A percentile compares a stretch with the other conserved stretches of the same genome.
These are phyloP conservation scores for Saturnispora hagleri DNA, from an alignment of 805 yeast species.

Conservation along the genomic window DNA sequence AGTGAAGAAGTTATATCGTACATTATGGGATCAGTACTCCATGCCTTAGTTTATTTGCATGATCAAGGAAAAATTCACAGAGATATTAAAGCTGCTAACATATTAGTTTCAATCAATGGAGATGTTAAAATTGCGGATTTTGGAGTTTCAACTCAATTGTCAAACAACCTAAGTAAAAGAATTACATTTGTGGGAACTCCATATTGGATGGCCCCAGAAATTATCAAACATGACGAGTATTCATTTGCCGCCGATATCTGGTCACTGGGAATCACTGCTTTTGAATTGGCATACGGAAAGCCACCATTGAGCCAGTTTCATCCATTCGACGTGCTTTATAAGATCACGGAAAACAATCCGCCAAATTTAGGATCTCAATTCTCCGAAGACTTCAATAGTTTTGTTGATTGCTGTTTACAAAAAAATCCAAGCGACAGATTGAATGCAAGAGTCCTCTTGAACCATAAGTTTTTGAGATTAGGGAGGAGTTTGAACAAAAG, in stretches of 20 bases:
- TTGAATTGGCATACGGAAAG: slow-evolving; percentile 60
- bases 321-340: slow-evolving; percentile 47
- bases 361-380: slow-evolving; percentile 33
- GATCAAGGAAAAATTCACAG: slow-evolving; percentile 74
- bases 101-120: slow-evolving; percentile 59
- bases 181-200: slow-evolving; percentile 54
- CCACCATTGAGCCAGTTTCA: slow-evolving; percentile 56
- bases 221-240: slow-evolving; percentile 43
- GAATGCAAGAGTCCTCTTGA: slow-evolving; percentile 49
- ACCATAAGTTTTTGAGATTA: slow-evolving; percentile 49
- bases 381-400: slow-evolving; percentile 46
- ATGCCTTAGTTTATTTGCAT: slow-evolving; percentile 61
- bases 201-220: slow-evolving; percentile 58
- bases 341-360: slow-evolving; percentile 40
- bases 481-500: slow-evolving; percentile 29
- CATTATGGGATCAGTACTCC: slow-evolving; percentile 45
- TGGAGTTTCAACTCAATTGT: slow-evolving; percentile 81
- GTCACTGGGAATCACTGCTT: slow-evolving; percentile 74
- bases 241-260: slow-evolving; percentile 71
- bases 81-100: slow-evolving; percentile 91
- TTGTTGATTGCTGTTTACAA: slow-evolving; percentile 59
- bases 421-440: slow-evolving; percentile 65
- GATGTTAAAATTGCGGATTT: slow-evolving; percentile 88
- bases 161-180: slow-evolving; percentile 44
- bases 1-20: slow-evolving; percentile 45